A percentile compares a stretch with the other conserved stretches of the same genome.
Evolutionary conservation across 2,329 filamentous ascomycete species (phyloP).

Genomic region (Aspergillus quadricinctus): DNA sequence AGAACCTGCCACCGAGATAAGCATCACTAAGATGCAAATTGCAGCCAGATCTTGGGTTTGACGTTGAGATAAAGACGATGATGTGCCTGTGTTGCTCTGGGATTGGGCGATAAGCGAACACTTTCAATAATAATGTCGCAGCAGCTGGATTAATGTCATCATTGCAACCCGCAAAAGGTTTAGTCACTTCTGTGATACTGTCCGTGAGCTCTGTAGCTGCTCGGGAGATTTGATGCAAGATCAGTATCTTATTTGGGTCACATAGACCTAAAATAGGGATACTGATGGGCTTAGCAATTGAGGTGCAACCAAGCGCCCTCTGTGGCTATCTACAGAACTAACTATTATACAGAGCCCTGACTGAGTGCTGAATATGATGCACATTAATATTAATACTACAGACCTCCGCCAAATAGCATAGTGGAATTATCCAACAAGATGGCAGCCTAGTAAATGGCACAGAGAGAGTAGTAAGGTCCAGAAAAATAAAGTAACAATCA

Average conservation of each 20-base stretch:
- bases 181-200: background rate
- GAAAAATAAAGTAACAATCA: background rate
- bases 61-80: background rate
- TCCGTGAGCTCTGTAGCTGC: background rate
- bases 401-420: background rate
- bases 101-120: background rate
- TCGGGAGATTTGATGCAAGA: background rate
- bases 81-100: background rate
- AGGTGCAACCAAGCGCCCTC: background rate
- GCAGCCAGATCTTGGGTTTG: background rate
- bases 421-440: constrained; percentile 9
- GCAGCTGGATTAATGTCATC: background rate
- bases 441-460: constrained; percentile 10
- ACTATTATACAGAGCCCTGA: no score
- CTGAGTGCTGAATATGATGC: background rate
- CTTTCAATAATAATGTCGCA: background rate
- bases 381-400: background rate
- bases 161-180: background rate
- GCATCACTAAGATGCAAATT: background rate
- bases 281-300: background rate
- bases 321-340: background rate
- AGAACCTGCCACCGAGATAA: background rate
- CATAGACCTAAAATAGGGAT: no score
- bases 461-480: background rate
- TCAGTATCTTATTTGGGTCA: background rate